phyloP scores from a whole-genome alignment of 2,329 filamentous ascomycete genomes.

The Dactylonectria macrodidyma region DNA sequence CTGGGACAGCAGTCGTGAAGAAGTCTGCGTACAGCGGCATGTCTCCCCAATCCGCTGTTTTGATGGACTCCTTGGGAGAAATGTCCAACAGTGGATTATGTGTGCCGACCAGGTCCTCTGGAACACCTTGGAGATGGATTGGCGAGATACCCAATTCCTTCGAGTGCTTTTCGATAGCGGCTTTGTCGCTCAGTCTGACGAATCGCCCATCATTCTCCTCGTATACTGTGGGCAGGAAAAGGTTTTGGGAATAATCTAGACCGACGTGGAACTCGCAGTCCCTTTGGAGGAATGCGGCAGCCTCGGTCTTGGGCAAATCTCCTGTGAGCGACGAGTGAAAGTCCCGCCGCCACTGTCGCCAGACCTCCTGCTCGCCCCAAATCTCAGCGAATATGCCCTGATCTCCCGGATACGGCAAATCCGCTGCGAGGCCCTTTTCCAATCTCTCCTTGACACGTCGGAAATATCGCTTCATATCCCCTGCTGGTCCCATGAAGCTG shows the following conservation, averaged over 20 bases:
- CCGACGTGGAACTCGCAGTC: conserved; percentile 46
- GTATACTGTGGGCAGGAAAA: conserved; percentile 27
- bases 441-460: conserved; percentile 36
- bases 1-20: conserved; percentile 29
- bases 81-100: conserved; percentile 27
- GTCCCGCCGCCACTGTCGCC: conserved; percentile 52
- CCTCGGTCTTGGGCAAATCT: neutral
- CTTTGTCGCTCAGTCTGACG: conserved; percentile 34
- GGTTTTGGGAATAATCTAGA: conserved; percentile 46
- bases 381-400: conserved; percentile 45
- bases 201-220: conserved; percentile 15
- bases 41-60: conserved; percentile 26
- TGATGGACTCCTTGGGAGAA: neutral
- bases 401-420: conserved; percentile 20
- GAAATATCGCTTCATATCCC: conserved; percentile 38
- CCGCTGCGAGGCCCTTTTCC: conserved; percentile 10
- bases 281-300: conserved; percentile 19
- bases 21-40: conserved; percentile 35
- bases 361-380: conserved; percentile 45
- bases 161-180: conserved; percentile 36
- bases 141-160: conserved; percentile 34
- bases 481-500: conserved; percentile 38
- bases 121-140: conserved; percentile 37
- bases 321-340: neutral
- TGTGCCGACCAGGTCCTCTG: conserved; percentile 34